Evolutionary conservation across 257 asterid species (phyloP), one percentile per base, ranked within the genome.

Genomic region (Lycium barbarum): DNA sequence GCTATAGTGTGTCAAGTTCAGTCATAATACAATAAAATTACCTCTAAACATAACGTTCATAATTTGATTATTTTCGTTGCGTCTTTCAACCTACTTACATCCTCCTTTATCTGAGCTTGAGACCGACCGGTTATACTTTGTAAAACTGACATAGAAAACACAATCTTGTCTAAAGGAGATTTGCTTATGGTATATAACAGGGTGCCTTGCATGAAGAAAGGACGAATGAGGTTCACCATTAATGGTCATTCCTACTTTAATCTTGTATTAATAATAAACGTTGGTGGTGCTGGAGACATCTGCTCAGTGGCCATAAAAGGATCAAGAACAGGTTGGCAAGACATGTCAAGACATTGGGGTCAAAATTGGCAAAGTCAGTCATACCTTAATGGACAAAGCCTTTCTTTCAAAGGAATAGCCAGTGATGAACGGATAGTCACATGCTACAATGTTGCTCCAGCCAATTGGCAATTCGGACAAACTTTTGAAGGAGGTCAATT

Each of bases 341-440:
- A 84, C 70, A 88, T 92, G 96, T 67, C 86, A 20, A 87, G 94
- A 86, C 90, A 91, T 68, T 91, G 96, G 92, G 96, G 94, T 6
- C 92, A 92, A 81, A 92, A 91, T 79, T 92, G 96, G 96, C 92
- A 91, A 68, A 89, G 84, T 86, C 87, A 88, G 80, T 87, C 90
- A 0, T 15, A 84, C 57, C 84, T 92, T 80, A 62, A 89, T 83
- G 91, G 89, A 2, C 94, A 92, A 73, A 6, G 88, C 82, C 90
- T 92, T 35, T 90, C 95, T 13, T 91, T 92, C 88, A 71, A 88
- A 68, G 87, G 90, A 43, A 89, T 72, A 59, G 90, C 90, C 80
- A 86, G 95, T 40, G 92, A 91, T 22, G 93, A 93, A 82, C 89
- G 88, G 84, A 87, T 87, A 13, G 76, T 90, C 13, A 86, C 88